Percentiles rank a stretch among this genome's conserved stretches.
Conservation (phyloP, 1,284 basidiomycete genomes). For the Boletus hoseneyae region DNA sequence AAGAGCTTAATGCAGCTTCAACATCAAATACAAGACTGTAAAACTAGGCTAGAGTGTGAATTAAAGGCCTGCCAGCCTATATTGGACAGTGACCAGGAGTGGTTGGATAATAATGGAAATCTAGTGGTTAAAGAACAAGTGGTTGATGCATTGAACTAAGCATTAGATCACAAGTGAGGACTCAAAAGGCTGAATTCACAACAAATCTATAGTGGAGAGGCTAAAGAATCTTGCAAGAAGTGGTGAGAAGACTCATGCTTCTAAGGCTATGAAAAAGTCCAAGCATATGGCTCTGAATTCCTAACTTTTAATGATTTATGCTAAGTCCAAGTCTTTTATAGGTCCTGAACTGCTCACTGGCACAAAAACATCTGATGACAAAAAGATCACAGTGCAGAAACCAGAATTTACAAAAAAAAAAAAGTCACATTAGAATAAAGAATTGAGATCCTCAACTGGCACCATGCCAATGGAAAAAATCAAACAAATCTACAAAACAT, state of each 20-base stretch:
- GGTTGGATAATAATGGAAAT: conserved; percentile 12
- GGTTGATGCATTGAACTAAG: conserved; percentile 1
- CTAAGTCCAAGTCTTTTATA: too few species aligned
- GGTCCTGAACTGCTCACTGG: too few species aligned
- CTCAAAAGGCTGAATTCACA: neutral
- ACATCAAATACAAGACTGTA: neutral
- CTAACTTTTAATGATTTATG: too few species aligned
- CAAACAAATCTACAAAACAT: neutral
- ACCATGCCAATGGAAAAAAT: conserved; percentile 1
- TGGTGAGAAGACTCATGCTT: too few species aligned
- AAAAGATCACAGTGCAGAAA: too few species aligned
- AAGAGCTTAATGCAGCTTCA: conserved; percentile 5
- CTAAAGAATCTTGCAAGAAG: neutral
- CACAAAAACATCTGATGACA: too few species aligned
- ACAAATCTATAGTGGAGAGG: conserved; percentile 6
- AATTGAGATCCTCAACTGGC: conserved; percentile 6
- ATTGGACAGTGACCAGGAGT: conserved; percentile 7
- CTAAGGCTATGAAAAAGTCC: too few species aligned
- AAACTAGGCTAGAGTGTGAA: neutral
- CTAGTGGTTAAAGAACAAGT: conserved; percentile 9
- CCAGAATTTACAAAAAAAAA: too few species aligned
- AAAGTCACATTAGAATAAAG: too few species aligned
- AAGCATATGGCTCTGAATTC: too few species aligned
- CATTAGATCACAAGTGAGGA: conserved; percentile 5
- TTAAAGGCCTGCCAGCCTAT: conserved; percentile 1